Evolutionary conservation across 345 rosid species (phyloP).

Genomic region (Citrus reticulata): DNA sequence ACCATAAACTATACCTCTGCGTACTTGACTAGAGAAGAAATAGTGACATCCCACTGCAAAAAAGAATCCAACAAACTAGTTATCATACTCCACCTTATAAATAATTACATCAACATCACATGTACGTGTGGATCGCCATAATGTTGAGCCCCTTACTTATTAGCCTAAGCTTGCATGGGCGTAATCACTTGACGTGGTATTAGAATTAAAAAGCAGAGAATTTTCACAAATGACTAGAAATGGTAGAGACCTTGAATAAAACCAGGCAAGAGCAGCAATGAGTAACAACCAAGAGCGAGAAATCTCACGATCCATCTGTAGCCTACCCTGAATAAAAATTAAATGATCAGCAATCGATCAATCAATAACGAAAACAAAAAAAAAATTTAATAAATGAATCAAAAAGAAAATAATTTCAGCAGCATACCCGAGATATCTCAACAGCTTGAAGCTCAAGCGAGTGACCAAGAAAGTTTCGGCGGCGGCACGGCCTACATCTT

Average conservation of each 20-base stretch:
- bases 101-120: not conserved
- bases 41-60: conserved; percentile 91
- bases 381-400: not conserved
- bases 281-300: conserved; percentile 88
- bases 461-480: conserved; percentile 62
- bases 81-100: conserved; percentile 23
- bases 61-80: conserved; percentile 21
- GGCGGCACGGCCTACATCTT: conserved; percentile 59
- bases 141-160: not conserved
- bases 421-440: conserved; percentile 67
- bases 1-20: conserved; percentile 81
- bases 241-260: conserved; percentile 75
- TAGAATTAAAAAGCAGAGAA: not conserved
- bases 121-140: not conserved
- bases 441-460: conserved; percentile 61
- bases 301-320: conserved; percentile 88
- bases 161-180: not conserved
- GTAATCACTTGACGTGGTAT: not conserved
- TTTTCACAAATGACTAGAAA: not conserved
- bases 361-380: not conserved
- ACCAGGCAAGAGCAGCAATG: conserved; percentile 83
- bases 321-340: conserved; percentile 84
- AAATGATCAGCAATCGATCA: conserved; percentile 31
- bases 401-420: not conserved
- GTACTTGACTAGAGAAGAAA: conserved; percentile 73